Evolutionary conservation across 768 basidiomycete genomes (phyloP).

Genomic region (Lentinula edodes): DNA sequence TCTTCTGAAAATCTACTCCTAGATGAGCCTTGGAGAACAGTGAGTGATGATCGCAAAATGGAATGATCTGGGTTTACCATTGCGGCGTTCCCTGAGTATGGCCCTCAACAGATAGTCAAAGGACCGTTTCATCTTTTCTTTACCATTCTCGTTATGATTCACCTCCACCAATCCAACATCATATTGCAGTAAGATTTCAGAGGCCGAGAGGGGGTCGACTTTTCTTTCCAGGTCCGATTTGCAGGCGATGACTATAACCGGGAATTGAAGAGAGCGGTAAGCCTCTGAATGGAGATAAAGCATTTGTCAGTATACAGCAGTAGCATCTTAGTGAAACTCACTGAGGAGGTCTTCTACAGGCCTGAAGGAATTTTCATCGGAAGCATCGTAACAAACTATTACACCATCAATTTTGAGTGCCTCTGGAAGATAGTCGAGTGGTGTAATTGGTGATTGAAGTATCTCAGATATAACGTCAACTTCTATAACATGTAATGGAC

Average conservation of each 20-base stretch:
- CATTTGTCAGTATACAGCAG: slow-evolving; percentile 5
- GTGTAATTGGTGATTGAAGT: slow-evolving; percentile 21
- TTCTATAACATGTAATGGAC: slow-evolving; percentile 49
- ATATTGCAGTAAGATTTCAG: slow-evolving; percentile 47
- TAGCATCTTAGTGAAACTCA: slow-evolving; percentile 33
- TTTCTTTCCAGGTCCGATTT: slow-evolving; percentile 68
- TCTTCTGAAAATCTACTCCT: slow-evolving; percentile 28
- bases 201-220: slow-evolving; percentile 52
- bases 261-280: slow-evolving; percentile 51
- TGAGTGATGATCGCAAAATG: neutral
- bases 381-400: slow-evolving; percentile 83
- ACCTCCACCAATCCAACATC: slow-evolving; percentile 80
- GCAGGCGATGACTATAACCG: slow-evolving; percentile 77
- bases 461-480: slow-evolving; percentile 37
- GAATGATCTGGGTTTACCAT: neutral
- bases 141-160: slow-evolving; percentile 47
- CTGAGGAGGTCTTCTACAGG: slow-evolving; percentile 67
- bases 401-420: slow-evolving; percentile 68
- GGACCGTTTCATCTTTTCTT: slow-evolving; percentile 64
- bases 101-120: slow-evolving; percentile 74
- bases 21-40: neutral
- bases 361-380: slow-evolving; percentile 52
- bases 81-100: slow-evolving; percentile 45
- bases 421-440: slow-evolving; percentile 41
- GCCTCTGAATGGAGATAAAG: slow-evolving; percentile 34